A percentile compares a stretch with the other conserved stretches of the same genome.
These are phyloP conservation scores for Collybia mongolica DNA, from an alignment of 768 basidiomycete genomes.

Conservation along the genomic window DNA sequence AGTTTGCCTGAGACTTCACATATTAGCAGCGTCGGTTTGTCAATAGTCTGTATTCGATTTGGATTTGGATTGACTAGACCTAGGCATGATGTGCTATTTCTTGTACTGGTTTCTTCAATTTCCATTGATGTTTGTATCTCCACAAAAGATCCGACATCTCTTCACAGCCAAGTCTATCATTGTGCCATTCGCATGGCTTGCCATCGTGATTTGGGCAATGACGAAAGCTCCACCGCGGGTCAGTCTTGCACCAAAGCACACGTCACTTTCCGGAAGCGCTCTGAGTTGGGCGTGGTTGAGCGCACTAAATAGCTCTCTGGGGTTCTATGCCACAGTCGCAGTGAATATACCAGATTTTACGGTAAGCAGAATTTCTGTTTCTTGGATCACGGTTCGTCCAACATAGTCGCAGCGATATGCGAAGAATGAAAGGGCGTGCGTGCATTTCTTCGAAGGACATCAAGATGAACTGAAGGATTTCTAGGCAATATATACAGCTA, in stretches of 20 bases:
- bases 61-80: background rate
- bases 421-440: slow-evolving; percentile 60
- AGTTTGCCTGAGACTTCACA: slow-evolving; percentile 52
- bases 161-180: slow-evolving; percentile 70
- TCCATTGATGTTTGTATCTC: slow-evolving; percentile 73
- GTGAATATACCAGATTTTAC: slow-evolving; percentile 91
- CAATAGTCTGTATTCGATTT: background rate
- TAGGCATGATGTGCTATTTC: slow-evolving; percentile 75
- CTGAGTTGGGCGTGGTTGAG: slow-evolving; percentile 80
- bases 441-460: background rate
- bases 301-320: slow-evolving; percentile 74
- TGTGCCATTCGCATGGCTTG: slow-evolving; percentile 64
- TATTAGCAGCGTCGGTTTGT: slow-evolving; percentile 60
- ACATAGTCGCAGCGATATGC: slow-evolving; percentile 61
- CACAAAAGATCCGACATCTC: slow-evolving; percentile 73
- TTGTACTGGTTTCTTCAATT: slow-evolving; percentile 79
- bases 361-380: slow-evolving; percentile 14
- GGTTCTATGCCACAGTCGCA: slow-evolving; percentile 68
- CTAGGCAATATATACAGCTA: slow-evolving; percentile 72
- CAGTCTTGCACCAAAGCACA: slow-evolving; percentile 55
- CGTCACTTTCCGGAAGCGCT: slow-evolving; percentile 48
- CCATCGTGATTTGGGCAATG: slow-evolving; percentile 80
- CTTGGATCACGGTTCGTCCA: background rate
- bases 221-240: slow-evolving; percentile 61
- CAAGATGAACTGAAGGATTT: background rate